These are phyloP conservation scores for Onygenales sp. DNA, from an alignment of 2,329 filamentous ascomycete species.

Conservation along the genomic window DNA sequence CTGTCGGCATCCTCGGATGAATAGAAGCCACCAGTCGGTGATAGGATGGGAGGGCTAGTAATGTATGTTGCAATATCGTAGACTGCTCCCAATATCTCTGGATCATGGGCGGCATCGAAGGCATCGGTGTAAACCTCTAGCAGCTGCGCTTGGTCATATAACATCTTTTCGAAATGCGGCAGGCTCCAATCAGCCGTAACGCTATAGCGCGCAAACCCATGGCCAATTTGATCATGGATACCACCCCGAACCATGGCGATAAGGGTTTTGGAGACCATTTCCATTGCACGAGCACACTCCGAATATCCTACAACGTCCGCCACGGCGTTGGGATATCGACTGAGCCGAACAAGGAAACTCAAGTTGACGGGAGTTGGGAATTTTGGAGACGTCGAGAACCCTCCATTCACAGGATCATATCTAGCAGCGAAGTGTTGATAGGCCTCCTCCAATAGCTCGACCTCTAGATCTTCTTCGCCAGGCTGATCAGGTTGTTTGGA, in stretches of 20 bases:
- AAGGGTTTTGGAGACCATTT: slow-evolving; percentile 74
- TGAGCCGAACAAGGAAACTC: slow-evolving; percentile 67
- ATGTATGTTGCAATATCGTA: slow-evolving; percentile 83
- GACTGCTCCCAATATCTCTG: slow-evolving; percentile 67
- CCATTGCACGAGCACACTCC: slow-evolving; percentile 62
- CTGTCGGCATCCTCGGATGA: slow-evolving; percentile 90
- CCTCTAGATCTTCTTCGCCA: slow-evolving; percentile 62
- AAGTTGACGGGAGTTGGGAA: slow-evolving; percentile 84
- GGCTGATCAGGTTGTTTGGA: slow-evolving; percentile 31
- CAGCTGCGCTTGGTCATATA: slow-evolving; percentile 84
- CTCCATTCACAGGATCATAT: slow-evolving; percentile 70
- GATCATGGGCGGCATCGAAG: slow-evolving; percentile 59
- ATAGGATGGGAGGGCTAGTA: slow-evolving; percentile 58
- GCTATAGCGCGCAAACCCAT: slow-evolving; percentile 76
- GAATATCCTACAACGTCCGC: slow-evolving; percentile 77
- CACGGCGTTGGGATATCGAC: slow-evolving; percentile 61
- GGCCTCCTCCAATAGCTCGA: slow-evolving; percentile 87
- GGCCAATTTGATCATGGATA: slow-evolving; percentile 65
- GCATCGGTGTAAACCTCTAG: slow-evolving; percentile 78
- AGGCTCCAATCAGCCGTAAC: slow-evolving; percentile 87
- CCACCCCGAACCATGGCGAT: slow-evolving; percentile 65
- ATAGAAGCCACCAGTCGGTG: slow-evolving; percentile 64
- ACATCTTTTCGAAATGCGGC: slow-evolving; percentile 95
- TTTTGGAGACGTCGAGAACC: slow-evolving; percentile 74
- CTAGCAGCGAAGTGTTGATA: slow-evolving; percentile 69